Conservation (phyloP, 75 land plant genomes). For the Pinus albicaulis region DNA sequence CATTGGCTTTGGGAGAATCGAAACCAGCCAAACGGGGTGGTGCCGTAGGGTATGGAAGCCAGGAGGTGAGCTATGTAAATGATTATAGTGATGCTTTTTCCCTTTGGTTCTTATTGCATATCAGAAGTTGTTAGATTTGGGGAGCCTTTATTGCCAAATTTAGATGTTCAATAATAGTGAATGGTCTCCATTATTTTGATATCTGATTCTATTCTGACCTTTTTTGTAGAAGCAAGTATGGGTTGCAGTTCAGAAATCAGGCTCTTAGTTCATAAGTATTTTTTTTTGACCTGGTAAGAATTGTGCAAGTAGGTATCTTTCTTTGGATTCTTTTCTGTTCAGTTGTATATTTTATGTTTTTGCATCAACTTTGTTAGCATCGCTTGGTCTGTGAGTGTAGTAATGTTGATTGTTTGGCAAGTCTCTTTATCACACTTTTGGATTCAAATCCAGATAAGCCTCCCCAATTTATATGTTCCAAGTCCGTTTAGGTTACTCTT, state of each 20-base stretch:
- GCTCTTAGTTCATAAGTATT: slow-evolving; percentile 21
- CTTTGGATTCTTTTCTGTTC: background rate
- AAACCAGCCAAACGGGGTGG: slow-evolving; percentile 47
- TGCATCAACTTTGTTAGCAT: background rate
- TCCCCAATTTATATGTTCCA: background rate
- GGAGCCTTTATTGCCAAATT: background rate
- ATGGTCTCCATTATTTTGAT: background rate
- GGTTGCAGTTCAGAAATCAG: slow-evolving; percentile 65
- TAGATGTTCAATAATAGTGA: background rate
- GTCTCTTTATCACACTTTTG: background rate
- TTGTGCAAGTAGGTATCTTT: background rate
- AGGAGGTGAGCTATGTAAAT: slow-evolving; percentile 45
- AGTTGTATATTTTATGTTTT: background rate
- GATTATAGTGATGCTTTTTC: background rate
- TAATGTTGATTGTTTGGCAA: no score
- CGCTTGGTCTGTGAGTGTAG: background rate
- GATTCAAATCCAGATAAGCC: background rate
- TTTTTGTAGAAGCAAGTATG: slow-evolving; percentile 60
- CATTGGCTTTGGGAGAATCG: slow-evolving; percentile 20
- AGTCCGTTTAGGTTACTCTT: background rate
- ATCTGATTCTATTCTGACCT: background rate
- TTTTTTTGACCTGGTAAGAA: slow-evolving; percentile 23
- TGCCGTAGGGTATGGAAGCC: slow-evolving; percentile 37
- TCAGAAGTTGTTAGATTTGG: background rate
- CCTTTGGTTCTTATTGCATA: background rate